A percentile compares a stretch with the other conserved stretches of the same genome.
Conservation (phyloP, 495 filamentous ascomycete species). For the Aspergillus wentii region DNA sequence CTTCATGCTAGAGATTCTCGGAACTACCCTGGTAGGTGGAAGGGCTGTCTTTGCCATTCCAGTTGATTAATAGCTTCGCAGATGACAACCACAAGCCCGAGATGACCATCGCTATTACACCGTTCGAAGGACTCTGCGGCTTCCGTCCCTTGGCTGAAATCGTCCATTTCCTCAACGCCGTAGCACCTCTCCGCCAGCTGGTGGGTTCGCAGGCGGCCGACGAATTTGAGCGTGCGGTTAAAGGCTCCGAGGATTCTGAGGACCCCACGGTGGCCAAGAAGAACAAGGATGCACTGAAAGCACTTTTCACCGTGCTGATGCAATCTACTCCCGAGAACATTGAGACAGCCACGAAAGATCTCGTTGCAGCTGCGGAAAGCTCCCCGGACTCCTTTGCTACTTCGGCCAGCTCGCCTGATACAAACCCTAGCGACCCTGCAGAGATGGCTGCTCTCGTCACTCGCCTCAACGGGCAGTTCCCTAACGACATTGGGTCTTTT, state of each 20-base stretch:
- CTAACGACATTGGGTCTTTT: slow-evolving; percentile 71
- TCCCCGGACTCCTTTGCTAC: slow-evolving; percentile 37
- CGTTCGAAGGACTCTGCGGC: slow-evolving; percentile 92
- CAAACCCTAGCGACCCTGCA: slow-evolving; percentile 31
- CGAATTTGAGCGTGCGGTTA: slow-evolving; percentile 63
- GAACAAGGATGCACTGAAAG: slow-evolving; percentile 79
- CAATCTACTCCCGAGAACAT: slow-evolving; percentile 63
- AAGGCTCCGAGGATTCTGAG: slow-evolving; percentile 58
- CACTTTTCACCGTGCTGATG: slow-evolving; percentile 75
- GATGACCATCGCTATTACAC: slow-evolving; percentile 96
- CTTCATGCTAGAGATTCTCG: slow-evolving; percentile 80
- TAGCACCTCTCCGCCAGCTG: slow-evolving; percentile 68
- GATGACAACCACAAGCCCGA: slow-evolving; percentile 99
- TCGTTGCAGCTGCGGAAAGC: slow-evolving; percentile 65
- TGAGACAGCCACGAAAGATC: slow-evolving; percentile 54
- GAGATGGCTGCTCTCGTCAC: slow-evolving; percentile 72
- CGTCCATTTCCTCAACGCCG: slow-evolving; percentile 71
- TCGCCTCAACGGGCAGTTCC: slow-evolving; percentile 73
- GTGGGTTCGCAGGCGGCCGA: slow-evolving; percentile 65
- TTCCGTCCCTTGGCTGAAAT: slow-evolving; percentile 89
- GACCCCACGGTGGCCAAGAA: slow-evolving; percentile 48
- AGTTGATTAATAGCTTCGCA: slow-evolving; percentile 10
- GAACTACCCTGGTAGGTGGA: slow-evolving; percentile 74
- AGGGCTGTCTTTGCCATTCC: not conserved
- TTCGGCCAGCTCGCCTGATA: slow-evolving; percentile 26